phyloP scores from a whole-genome alignment of 2,329 filamentous ascomycete species.

The Phaeosphaeriaceae sp. region DNA sequence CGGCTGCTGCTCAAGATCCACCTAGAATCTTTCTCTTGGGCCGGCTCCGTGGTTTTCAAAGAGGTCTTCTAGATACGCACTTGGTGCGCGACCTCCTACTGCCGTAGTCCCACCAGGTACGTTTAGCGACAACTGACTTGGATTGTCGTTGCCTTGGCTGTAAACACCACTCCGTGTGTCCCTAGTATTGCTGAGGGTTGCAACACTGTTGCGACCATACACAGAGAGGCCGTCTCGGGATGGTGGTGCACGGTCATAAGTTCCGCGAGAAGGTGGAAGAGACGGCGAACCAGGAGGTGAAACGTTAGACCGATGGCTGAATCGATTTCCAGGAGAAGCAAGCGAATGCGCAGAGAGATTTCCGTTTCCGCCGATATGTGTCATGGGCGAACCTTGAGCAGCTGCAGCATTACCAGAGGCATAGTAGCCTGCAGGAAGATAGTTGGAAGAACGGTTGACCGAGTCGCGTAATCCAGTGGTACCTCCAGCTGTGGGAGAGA shows the following conservation, averaged over 20 bases:
- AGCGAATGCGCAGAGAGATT: conserved; percentile 39
- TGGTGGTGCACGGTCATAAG: conserved; percentile 41
- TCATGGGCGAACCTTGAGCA: conserved; percentile 50
- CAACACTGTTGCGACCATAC: conserved; percentile 48
- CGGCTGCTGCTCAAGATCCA: conserved; percentile 21
- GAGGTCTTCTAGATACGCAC: conserved; percentile 87
- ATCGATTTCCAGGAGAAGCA: conserved; percentile 39
- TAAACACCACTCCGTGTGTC: conserved; percentile 40
- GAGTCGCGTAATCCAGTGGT: conserved; percentile 55
- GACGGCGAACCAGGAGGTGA: conserved; percentile 46
- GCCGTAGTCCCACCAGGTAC: conserved; percentile 54
- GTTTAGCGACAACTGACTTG: conserved; percentile 70
- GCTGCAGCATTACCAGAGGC: conserved; percentile 67
- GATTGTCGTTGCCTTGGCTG: conserved; percentile 51
- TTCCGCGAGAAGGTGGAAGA: conserved; percentile 44
- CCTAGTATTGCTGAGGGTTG: conserved; percentile 41
- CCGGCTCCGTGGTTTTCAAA: conserved; percentile 72
- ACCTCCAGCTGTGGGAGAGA: conserved; percentile 82
- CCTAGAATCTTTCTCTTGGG: conserved; percentile 41
- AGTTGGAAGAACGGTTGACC: conserved; percentile 73
- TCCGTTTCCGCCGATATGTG: conserved; percentile 51
- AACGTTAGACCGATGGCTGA: conserved; percentile 39
- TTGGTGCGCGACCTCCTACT: conserved; percentile 76
- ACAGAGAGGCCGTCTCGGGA: conserved; percentile 40
- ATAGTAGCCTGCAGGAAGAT: conserved; percentile 91